A percentile compares a stretch with the other conserved stretches of the same genome.
Evolutionary conservation across 163 green algal genomes (phyloP).

Genomic region (Chlorella variabilis): DNA sequence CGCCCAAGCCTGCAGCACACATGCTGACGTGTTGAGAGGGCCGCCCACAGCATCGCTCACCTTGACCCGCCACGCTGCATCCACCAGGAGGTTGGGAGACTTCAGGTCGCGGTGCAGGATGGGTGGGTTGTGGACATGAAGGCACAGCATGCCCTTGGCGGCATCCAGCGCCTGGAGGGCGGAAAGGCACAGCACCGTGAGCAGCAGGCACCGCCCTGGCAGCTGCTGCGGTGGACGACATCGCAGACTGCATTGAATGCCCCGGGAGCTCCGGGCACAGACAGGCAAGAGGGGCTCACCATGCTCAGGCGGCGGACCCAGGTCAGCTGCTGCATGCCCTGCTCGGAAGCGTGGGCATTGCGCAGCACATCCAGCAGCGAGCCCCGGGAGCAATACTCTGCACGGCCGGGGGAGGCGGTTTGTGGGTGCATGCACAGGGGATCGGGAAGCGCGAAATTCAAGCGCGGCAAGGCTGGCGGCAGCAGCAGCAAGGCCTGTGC

Average conservation of each 20-base stretch:
- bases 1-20: too few species aligned
- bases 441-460: too few species aligned
- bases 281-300: too few species aligned
- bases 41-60: too few species aligned
- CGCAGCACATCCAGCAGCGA: slow-evolving; percentile 31
- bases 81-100: slow-evolving; percentile 66
- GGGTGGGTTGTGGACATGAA: slow-evolving; percentile 57
- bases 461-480: not conserved
- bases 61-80: slow-evolving; percentile 55
- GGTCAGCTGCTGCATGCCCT: not conserved
- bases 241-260: too few species aligned
- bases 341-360: not conserved
- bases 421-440: too few species aligned
- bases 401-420: slow-evolving; percentile 9
- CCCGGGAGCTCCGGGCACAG: too few species aligned
- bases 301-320: slow-evolving; percentile 27
- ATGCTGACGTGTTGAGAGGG: too few species aligned
- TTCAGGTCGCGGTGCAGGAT: slow-evolving; percentile 79
- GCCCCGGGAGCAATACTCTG: slow-evolving; percentile 53
- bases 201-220: too few species aligned
- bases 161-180: slow-evolving; percentile 56
- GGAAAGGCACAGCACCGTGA: too few species aligned
- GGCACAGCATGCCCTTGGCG: slow-evolving; percentile 61
- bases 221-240: too few species aligned
- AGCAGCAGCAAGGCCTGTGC: too few species aligned